These are phyloP conservation scores for Clonostachys solani DNA, from an alignment of 2,329 filamentous ascomycete genomes.

Conservation along the genomic window DNA sequence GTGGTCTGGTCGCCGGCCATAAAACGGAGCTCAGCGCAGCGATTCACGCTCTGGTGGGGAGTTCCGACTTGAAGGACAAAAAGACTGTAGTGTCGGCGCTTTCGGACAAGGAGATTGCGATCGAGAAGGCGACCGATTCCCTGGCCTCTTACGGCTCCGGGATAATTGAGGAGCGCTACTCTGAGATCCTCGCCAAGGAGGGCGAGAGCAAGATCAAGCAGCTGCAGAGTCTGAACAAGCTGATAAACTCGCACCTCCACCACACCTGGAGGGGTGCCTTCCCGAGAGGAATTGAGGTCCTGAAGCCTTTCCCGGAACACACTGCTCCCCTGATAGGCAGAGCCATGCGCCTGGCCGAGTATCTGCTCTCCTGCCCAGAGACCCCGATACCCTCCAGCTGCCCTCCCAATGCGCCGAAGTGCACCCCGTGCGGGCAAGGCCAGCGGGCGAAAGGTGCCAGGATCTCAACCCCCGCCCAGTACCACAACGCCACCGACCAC, in stretches of 20 bases:
- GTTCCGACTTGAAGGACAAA: conserved; percentile 47
- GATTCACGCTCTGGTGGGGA: conserved; percentile 56
- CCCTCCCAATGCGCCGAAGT: conserved; percentile 74
- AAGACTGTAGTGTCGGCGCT: conserved; percentile 62
- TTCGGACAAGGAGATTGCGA: conserved; percentile 53
- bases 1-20: conserved; percentile 69
- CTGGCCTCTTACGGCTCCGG: conserved; percentile 74
- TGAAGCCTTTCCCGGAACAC: conserved; percentile 74
- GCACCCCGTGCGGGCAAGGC: conserved; percentile 64
- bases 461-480: conserved; percentile 62
- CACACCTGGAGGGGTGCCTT: conserved; percentile 79
- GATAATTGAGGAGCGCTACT: conserved; percentile 59
- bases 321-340: conserved; percentile 69
- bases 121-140: conserved; percentile 60
- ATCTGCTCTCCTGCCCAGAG: conserved; percentile 70
- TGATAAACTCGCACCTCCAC: conserved; percentile 85
- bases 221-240: conserved; percentile 60
- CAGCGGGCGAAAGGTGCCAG: conserved; percentile 50
- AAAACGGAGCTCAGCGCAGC: conserved; percentile 59
- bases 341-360: conserved; percentile 67
- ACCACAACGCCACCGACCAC: conserved; percentile 65
- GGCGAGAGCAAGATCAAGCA: conserved; percentile 50
- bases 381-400: conserved; percentile 73
- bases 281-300: conserved; percentile 69
- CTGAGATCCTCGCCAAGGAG: conserved; percentile 40